Base-by-base conservation (phyloP, 2,329 filamentous ascomycete genomes). In the Trichoderma breve region DNA sequence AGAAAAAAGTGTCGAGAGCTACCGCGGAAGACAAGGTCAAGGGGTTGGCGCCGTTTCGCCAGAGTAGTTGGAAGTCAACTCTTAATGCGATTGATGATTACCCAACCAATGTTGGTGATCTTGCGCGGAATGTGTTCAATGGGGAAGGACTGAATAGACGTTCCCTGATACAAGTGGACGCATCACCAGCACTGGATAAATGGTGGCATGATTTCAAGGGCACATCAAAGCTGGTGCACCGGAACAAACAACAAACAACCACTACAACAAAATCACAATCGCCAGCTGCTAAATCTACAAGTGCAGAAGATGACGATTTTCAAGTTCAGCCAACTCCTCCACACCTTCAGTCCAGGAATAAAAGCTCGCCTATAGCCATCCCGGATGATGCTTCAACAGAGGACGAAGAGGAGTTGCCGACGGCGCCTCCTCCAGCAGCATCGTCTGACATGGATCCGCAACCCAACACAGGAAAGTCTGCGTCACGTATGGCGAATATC, bases 261-360 rank as follows among this genome's bases (percentile, higher is more conserved):
- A 32, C 39, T 21, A 61, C 39, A 7, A 58, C 66, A 60, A 73
- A 58, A 18, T 70, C 72, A 1, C 67, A 76, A 1, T 73, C 75
- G 5, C 72, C 74, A 18, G 60, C 73, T 11, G 72, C 76, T 14
- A 73, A 74, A 6, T 74, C 74, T 6, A 73, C 74, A n/a, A 77
- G 80, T 24, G 80, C 80, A 4, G 82, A 85, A 12, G 84, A 84
- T n/a, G 84, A 84, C 58, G 86, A 86, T 70, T 88, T 88, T 62
- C 83, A 88, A 73, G 80, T 87, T 8, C 86, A 87, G 72, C 79
- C 81, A 24, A 86, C 85, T 1, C 86, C 86, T 3, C 82, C 83
- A 15, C 80, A 79, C 55, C 77, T 83, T 53, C 74, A 73, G 61
- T 75, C 80, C 14, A 75, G 76, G 34, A 73, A 75, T 57, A 81